phyloP scores from a whole-genome alignment of 441 rosid genomes.

The Jatropha podagrica region DNA sequence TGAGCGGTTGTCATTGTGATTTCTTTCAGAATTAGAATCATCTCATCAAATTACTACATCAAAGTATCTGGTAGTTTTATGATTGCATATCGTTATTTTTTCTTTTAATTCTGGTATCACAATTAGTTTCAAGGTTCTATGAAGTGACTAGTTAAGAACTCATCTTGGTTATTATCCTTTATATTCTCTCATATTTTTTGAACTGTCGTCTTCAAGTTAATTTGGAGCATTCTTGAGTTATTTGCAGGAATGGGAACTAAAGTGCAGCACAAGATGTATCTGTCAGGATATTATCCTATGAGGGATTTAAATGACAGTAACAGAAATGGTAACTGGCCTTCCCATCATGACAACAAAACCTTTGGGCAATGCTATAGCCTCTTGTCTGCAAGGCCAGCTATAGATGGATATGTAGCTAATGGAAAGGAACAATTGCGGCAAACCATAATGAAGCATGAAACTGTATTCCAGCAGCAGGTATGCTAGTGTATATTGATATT shows the following conservation, averaged over 20 bases:
- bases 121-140: not conserved
- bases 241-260: constrained; percentile 47
- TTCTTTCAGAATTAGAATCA: not conserved
- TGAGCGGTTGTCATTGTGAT: not conserved
- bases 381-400: constrained; percentile 24
- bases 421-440: constrained; percentile 43
- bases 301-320: constrained; percentile 32
- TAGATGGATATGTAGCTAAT: constrained; percentile 24
- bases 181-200: not conserved
- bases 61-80: not conserved
- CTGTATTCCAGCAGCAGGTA: constrained; percentile 52
- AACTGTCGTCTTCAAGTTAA: constrained; percentile 7
- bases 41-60: not conserved
- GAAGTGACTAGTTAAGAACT: constrained; percentile 1
- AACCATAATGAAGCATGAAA: constrained; percentile 50
- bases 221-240: constrained; percentile 6
- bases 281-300: constrained; percentile 37
- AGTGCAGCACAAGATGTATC: constrained; percentile 44
- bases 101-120: not conserved
- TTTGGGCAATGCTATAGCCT: constrained; percentile 29
- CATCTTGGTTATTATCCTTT: not conserved
- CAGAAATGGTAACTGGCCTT: constrained; percentile 34
- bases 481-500: not conserved
- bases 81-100: not conserved
- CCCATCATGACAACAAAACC: constrained; percentile 29